Conservation (phyloP, 176 grass and related monocot species). For the Ananas comosus region DNA sequence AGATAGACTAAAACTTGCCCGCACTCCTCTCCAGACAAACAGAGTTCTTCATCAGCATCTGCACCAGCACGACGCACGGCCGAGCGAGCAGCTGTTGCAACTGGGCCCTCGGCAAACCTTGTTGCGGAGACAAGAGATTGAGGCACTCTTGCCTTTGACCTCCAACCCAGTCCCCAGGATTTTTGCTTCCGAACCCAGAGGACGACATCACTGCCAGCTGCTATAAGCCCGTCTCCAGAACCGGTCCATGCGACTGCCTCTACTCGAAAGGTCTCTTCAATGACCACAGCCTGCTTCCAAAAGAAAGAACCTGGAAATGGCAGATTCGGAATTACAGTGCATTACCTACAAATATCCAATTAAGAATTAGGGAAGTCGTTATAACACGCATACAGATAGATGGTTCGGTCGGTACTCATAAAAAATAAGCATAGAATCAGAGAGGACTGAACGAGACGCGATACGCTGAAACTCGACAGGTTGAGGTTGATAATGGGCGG, state of each 20-base stretch:
- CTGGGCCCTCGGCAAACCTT: constrained; percentile 37
- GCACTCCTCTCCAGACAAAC: constrained; percentile 11
- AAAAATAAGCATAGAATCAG: too few relatives aligned
- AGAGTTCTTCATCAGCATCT: neutral
- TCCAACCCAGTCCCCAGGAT: constrained; percentile 77
- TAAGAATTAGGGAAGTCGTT: neutral
- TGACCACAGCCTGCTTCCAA: constrained; percentile 54
- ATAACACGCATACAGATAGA: neutral
- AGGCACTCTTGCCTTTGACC: constrained; percentile 35
- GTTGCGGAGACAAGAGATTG: constrained; percentile 68
- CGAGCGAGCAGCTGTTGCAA: constrained; percentile 39
- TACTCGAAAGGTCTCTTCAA: constrained; percentile 44
- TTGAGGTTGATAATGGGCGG: too few relatives aligned
- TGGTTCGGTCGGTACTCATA: too few relatives aligned
- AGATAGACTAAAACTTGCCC: constrained; percentile 56
- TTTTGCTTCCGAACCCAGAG: constrained; percentile 45
- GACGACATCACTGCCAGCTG: constrained; percentile 49
- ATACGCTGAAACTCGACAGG: too few relatives aligned
- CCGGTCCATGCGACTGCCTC: constrained; percentile 46
- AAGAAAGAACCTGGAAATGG: constrained; percentile 52
- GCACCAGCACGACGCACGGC: constrained; percentile 3
- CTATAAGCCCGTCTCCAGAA: constrained; percentile 56
- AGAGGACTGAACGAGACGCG: too few relatives aligned
- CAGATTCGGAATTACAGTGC: constrained; percentile 7
- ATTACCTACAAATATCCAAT: constrained; percentile 1